Evolutionary conservation across 139 green algal genomes (phyloP), one percentile per base, ranked within the genome.

Genomic region (Micractinium conductrix): DNA sequence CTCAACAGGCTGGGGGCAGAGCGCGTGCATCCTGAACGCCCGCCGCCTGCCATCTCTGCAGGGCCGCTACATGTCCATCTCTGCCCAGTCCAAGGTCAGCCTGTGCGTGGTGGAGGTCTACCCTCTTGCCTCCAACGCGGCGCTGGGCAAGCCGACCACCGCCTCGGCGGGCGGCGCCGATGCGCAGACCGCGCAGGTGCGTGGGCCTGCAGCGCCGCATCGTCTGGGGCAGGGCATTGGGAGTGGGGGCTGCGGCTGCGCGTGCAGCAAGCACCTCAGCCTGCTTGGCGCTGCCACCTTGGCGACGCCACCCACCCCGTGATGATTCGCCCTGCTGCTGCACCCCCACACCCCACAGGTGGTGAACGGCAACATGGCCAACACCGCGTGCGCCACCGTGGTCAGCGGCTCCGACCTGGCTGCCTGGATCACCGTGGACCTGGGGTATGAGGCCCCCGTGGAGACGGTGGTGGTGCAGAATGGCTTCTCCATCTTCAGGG

Each of bases 101-200:
- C 72, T 86, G 58, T 86, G 81, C 58, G 44, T 50, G 55, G 81
- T 86, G n/a, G 43, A 86, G 81, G 81, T 81, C 42, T 81, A 78
- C 58, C 72, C 81, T 2, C 33, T 76, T 2, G 58, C 43, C 7
- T 33, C 37, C 81, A 86, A 86, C 30, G 81, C 81, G 16, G 81
- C 81, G 42, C 81, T 86, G 43, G 81, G 81, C 42, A 86, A 86
- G 58, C 42, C 30, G 35, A 75, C 72, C n/a, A 62, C 72, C 55
- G 58, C 58, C 58, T 83, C 78, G 10, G 62, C 78, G 14, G 76
- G 58, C 55, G 58, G 37, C 35, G 74, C 43, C 4, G 74, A 71
- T 38, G 69, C 50, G 2, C 40, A 71, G 12, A 30, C 55, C 26
- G 63, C 50, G 33, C 76, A 82, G 58, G 42, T 80, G 74, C 7